These are phyloP conservation scores for Pythium phragmitis DNA, from an alignment of 352 stramenopile species.

Conservation along the genomic window DNA sequence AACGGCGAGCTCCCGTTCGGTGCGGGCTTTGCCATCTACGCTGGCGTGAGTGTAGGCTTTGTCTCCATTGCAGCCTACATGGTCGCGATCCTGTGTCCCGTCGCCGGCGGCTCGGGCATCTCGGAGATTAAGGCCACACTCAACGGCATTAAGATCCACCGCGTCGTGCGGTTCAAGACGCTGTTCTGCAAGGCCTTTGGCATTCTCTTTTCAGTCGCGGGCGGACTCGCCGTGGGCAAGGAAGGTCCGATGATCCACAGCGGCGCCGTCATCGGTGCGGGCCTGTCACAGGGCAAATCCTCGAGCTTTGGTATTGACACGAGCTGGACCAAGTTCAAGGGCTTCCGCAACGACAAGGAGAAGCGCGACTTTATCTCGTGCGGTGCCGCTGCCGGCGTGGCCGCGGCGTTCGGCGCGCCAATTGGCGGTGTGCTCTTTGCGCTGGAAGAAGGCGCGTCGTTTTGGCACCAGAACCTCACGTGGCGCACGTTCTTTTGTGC, in stretches of 20 bases:
- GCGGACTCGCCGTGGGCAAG: slow-evolving; percentile 78
- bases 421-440: slow-evolving; percentile 98
- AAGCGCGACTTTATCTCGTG: slow-evolving; percentile 98
- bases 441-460: slow-evolving; percentile 97
- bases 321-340: slow-evolving; percentile 88
- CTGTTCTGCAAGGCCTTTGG: slow-evolving; percentile 95
- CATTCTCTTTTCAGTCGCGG: slow-evolving; percentile 83
- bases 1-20: slow-evolving; percentile 51
- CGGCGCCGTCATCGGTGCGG: slow-evolving; percentile 92
- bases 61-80: slow-evolving; percentile 88
- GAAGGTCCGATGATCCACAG: slow-evolving; percentile 92
- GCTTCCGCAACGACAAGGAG: slow-evolving; percentile 94
- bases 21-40: slow-evolving; percentile 88
- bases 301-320: slow-evolving; percentile 87
- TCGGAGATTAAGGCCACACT: slow-evolving; percentile 98
- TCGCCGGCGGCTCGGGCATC: slow-evolving; percentile 95
- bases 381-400: slow-evolving; percentile 96
- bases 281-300: slow-evolving; percentile 94
- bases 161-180: slow-evolving; percentile 95
- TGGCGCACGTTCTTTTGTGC: slow-evolving; percentile 98
- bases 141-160: slow-evolving; percentile 97
- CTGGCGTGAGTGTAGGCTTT: slow-evolving; percentile 91
- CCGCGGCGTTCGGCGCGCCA: slow-evolving; percentile 96
- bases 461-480: slow-evolving; percentile 98
- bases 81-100: slow-evolving; percentile 94